phyloP scores from a whole-genome alignment of 148 eudicot genomes.

The Rhododendron vialii region DNA sequence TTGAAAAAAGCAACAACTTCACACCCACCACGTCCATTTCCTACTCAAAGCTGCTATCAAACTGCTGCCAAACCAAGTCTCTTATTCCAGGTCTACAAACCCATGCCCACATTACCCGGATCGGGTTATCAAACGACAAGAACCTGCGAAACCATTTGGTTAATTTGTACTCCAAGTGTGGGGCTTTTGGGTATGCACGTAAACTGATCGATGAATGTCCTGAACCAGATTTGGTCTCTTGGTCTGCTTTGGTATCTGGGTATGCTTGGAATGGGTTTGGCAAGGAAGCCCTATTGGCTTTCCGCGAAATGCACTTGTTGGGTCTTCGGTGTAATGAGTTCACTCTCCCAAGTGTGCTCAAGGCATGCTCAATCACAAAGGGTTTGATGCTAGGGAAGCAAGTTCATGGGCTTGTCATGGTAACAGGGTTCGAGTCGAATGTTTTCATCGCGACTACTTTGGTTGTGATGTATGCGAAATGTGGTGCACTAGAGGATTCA shows the following conservation, averaged over 20 bases:
- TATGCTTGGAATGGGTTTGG: conserved; percentile 61
- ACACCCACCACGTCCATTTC: conserved; percentile 13
- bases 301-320: conserved; percentile 39
- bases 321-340: conserved; percentile 51
- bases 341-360: conserved; percentile 48
- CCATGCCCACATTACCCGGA: conserved; percentile 42
- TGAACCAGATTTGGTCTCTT: conserved; percentile 50
- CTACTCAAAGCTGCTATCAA: conserved; percentile 32
- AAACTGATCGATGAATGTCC: conserved; percentile 53
- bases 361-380: conserved; percentile 44
- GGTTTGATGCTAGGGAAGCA: conserved; percentile 52
- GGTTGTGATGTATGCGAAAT: conserved; percentile 74
- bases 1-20: neutral
- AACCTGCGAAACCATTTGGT: conserved; percentile 37
- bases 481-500: conserved; percentile 61
- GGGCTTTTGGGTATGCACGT: conserved; percentile 43
- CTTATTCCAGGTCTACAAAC: conserved; percentile 39
- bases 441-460: conserved; percentile 57
- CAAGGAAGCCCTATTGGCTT: conserved; percentile 44
- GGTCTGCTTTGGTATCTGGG: conserved; percentile 79
- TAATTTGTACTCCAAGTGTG: conserved; percentile 46
- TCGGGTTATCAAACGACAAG: conserved; percentile 32
- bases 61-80: conserved; percentile 35
- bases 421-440: conserved; percentile 60
- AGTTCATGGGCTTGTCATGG: conserved; percentile 49